These are phyloP conservation scores for Viola odorata DNA, from an alignment of 345 rosid genomes.

Conservation along the genomic window DNA sequence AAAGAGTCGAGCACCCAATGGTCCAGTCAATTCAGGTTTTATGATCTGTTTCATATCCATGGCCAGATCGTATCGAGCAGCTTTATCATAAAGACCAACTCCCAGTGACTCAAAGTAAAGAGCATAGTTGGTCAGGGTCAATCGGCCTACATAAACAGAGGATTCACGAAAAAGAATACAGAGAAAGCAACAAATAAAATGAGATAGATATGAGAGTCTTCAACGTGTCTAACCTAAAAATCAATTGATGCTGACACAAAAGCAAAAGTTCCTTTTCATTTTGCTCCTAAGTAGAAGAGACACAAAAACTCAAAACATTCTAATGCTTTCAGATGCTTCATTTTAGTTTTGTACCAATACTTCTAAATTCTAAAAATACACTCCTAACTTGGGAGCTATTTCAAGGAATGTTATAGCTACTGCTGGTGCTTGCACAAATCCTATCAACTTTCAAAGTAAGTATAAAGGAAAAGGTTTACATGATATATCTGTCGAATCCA, in stretches of 20 bases:
- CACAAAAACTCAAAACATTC: no score
- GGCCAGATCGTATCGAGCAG: conserved; percentile 74
- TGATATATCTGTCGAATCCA: no score
- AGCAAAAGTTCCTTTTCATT: neutral
- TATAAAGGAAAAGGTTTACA: no score
- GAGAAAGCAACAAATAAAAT: neutral
- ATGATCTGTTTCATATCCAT: conserved; percentile 74
- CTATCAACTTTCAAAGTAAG: no score
- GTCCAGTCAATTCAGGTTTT: conserved; percentile 90
- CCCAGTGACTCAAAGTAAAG: conserved; percentile 89
- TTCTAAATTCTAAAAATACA: no score
- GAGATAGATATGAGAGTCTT: conserved; percentile 3
- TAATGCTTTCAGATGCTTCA: no score
- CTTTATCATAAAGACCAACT: conserved; percentile 67
- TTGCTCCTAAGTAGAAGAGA: neutral
- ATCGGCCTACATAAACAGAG: conserved; percentile 57
- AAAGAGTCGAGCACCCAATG: conserved; percentile 90
- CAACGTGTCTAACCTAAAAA: conserved; percentile 4
- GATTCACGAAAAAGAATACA: conserved; percentile 15
- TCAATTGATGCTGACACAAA: conserved; percentile 3
- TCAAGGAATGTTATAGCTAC: no score
- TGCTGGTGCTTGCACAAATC: no score
- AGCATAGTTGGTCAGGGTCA: conserved; percentile 75
- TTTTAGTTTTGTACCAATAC: no score
- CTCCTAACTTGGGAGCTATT: no score